Percentiles rank a stretch among this genome's conserved stretches.
phyloP scores from a whole-genome alignment of 208 protist genomes.

The Leishmania guyanensis region DNA sequence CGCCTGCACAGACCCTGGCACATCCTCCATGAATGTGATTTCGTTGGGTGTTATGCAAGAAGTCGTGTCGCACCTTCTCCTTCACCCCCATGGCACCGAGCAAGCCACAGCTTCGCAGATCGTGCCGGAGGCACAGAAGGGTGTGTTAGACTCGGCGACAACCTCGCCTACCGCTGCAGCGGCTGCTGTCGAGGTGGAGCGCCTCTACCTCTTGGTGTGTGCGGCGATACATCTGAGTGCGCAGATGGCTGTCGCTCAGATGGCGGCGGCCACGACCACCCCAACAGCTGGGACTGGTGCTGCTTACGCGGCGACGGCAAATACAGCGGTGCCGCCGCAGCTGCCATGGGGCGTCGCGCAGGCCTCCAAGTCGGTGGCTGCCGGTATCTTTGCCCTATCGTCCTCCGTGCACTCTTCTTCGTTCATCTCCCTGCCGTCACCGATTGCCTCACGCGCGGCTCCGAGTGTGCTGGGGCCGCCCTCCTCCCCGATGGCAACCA shows the following conservation, averaged over 20 bases:
- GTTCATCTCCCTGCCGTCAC: no score
- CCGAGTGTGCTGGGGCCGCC: constrained; percentile 11
- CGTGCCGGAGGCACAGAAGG: constrained; percentile 2
- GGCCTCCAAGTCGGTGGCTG: constrained; percentile 25
- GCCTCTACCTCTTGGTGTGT: constrained; percentile 26
- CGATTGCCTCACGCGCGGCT: not conserved
- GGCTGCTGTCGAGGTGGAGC: constrained; percentile 30
- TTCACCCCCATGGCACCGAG: constrained; percentile 12
- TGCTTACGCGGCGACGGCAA: not conserved
- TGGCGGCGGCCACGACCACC: not conserved
- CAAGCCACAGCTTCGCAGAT: not conserved
- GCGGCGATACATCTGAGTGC: constrained; percentile 22
- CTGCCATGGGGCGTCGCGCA: constrained; percentile 13
- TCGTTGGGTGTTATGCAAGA: constrained; percentile 2
- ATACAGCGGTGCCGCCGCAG: not conserved
- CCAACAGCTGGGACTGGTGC: not conserved
- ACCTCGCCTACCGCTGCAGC: constrained; percentile 4
- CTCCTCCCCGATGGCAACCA: not conserved
- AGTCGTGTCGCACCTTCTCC: constrained; percentile 21
- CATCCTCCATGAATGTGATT: not conserved
- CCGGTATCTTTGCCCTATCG: constrained; percentile 24
- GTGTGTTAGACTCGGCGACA: constrained; percentile 8
- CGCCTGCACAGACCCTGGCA: not conserved
- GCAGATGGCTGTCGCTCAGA: not conserved
- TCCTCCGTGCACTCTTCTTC: constrained; percentile 5